phyloP scores from a whole-genome alignment of 2,329 filamentous ascomycete species.

The Coniochaeta sp. region DNA sequence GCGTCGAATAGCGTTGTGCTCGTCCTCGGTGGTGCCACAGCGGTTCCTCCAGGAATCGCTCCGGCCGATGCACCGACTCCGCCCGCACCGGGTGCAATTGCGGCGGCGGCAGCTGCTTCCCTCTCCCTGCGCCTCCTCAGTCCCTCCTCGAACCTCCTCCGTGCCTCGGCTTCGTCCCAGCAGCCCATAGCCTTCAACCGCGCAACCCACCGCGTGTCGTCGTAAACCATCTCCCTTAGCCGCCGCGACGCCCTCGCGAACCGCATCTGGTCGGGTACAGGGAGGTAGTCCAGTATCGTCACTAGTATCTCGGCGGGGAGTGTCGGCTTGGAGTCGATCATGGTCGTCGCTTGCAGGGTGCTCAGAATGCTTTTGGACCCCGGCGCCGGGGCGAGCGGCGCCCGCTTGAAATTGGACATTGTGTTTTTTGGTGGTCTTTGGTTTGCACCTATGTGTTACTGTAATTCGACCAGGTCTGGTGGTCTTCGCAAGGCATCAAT shows the following conservation, averaged over 20 bases:
- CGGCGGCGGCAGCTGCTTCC: conserved; percentile 16
- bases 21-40: conserved; percentile 13
- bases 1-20: conserved; percentile 69
- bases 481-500: not conserved
- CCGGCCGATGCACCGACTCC: conserved; percentile 10
- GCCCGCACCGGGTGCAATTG: conserved; percentile 2
- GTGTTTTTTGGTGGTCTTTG: not conserved
- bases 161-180: conserved; percentile 86
- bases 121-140: conserved; percentile 53
- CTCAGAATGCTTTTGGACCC: conserved; percentile 56
- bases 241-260: conserved; percentile 79
- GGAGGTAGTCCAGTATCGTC: conserved; percentile 81
- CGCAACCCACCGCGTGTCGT: conserved; percentile 91
- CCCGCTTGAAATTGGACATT: conserved; percentile 38
- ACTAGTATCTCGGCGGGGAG: conserved; percentile 83
- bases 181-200: conserved; percentile 78
- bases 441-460: not conserved
- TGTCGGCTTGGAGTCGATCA: conserved; percentile 69
- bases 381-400: conserved; percentile 24
- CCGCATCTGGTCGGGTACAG: conserved; percentile 74
- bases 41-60: conserved; percentile 5
- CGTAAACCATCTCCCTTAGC: conserved; percentile 97
- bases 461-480: not conserved
- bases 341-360: conserved; percentile 71
- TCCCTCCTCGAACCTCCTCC: conserved; percentile 69